Base-by-base conservation (phyloP, 208 protist species). In the Trypanosoma platydactyli region DNA sequence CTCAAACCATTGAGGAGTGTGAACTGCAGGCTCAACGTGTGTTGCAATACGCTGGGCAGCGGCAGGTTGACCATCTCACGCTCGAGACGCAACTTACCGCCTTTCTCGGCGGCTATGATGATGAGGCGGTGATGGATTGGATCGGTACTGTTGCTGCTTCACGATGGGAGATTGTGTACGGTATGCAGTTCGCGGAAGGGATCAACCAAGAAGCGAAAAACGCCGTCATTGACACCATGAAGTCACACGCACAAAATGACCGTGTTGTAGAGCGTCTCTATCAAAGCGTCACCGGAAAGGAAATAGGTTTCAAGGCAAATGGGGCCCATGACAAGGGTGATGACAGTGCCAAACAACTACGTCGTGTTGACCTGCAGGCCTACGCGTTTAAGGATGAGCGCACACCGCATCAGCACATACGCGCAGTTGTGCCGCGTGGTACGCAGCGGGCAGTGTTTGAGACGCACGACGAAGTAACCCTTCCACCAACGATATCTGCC, bases 21-120 rank as follows among this genome's bases (percentile, higher is more conserved):
- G 73, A 83, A 25, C 52, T 77, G 5, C 81, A 86, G 49, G 85
- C 87, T n/a, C 53, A 56, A 53, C 79, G 81, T n/a, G 84, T 92
- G 6, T 25, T 94, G 38, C 77, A 81, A 30, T 94, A 86, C 42
- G 64, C 92, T 18, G 59, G 68, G n/a, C 75, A 91, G 63, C 64
- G 30, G 41, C 64, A 73, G 16, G 80, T 83, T 46, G 86, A 94
- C 45, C 70, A 85, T 51, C 68, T 88, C 38, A 88, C 81, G 18
- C 67, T 96, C 1, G 91, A 94, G 65, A 96, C 91, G 13, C 91
- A 94, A 78, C 81, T 96, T 20, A 94, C 84, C 0, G 88, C 86
- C 18, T 92, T 83, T 67, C 79, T 96, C 13, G 86, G 86, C 30
- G 84, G 80, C 42, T 93, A 94, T 64, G 88, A 94, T 65, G 85